These are phyloP conservation scores for Phytophthora meadii DNA, from an alignment of 352 stramenopile genomes.

Conservation along the genomic window DNA sequence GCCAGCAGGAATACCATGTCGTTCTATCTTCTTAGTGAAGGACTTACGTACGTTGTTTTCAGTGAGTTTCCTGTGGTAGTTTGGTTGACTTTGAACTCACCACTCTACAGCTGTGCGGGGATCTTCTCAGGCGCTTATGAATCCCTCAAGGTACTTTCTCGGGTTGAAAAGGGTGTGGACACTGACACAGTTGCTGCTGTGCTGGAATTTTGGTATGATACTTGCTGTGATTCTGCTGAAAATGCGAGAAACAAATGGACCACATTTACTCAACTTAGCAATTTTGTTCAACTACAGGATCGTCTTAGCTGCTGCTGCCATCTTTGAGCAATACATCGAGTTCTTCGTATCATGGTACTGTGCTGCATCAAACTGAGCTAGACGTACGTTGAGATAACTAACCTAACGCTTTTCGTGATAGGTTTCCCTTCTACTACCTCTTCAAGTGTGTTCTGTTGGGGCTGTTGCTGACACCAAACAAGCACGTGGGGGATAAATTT, in stretches of 20 bases:
- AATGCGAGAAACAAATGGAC: too few species aligned
- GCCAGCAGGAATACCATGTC: constrained; percentile 44
- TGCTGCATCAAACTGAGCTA: not conserved
- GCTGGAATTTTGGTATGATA: constrained; percentile 65
- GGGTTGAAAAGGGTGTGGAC: constrained; percentile 62
- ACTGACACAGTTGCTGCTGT: constrained; percentile 52
- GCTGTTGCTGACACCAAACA: constrained; percentile 63
- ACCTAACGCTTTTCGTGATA: constrained; percentile 8
- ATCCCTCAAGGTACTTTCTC: constrained; percentile 75
- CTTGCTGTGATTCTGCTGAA: not conserved
- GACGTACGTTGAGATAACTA: not conserved
- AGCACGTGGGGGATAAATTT: constrained; percentile 44
- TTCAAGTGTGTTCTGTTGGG: constrained; percentile 73
- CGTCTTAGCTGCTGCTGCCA: constrained; percentile 54
- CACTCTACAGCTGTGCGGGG: constrained; percentile 47
- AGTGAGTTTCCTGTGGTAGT: not conserved
- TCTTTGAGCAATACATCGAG: constrained; percentile 77
- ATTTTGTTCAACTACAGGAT: constrained; percentile 41
- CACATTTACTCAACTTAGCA: too few species aligned
- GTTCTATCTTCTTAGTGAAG: constrained; percentile 78
- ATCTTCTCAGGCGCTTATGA: constrained; percentile 72
- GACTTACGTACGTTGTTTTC: constrained; percentile 55
- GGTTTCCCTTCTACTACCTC: constrained; percentile 80
- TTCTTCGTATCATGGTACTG: constrained; percentile 69
- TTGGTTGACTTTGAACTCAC: too few species aligned